Evolutionary conservation across 495 filamentous ascomycete genomes (phyloP).

Genomic region (Penicillium goetzii): DNA sequence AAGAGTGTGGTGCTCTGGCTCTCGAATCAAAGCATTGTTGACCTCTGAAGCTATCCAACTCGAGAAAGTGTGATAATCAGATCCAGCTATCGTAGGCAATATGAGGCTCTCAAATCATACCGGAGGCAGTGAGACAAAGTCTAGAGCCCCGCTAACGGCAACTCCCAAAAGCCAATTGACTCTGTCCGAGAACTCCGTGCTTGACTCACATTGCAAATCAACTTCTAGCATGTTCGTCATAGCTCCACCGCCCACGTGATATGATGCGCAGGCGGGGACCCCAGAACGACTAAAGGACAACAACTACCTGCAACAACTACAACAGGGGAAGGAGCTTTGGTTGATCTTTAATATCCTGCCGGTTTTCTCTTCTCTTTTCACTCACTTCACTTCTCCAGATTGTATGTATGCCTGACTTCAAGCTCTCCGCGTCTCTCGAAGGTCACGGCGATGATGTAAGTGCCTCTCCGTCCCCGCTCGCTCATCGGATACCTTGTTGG

Average conservation of each 20-base stretch:
- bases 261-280: slow-evolving; percentile 39
- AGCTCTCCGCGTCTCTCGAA: slow-evolving; percentile 78
- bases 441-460: slow-evolving; percentile 86
- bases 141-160: background rate
- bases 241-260: slow-evolving; percentile 43
- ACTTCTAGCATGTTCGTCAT: slow-evolving; percentile 37
- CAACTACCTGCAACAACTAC: slow-evolving; percentile 14
- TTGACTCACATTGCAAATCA: slow-evolving; percentile 6
- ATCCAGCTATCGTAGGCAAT: background rate
- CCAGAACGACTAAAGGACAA: slow-evolving; percentile 36
- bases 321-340: slow-evolving; percentile 5
- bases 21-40: background rate
- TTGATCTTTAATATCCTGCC: slow-evolving; percentile 11
- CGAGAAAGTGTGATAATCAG: background rate
- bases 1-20: background rate
- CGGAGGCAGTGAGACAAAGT: background rate
- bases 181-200: background rate
- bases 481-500: slow-evolving; percentile 18
- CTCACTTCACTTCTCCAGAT: slow-evolving; percentile 6
- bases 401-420: slow-evolving; percentile 67
- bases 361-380: slow-evolving; percentile 9
- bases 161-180: background rate
- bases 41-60: background rate
- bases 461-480: slow-evolving; percentile 24
- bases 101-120: background rate